phyloP scores from a whole-genome alignment of 1,284 basidiomycete species.

The Trametes pubescens region DNA sequence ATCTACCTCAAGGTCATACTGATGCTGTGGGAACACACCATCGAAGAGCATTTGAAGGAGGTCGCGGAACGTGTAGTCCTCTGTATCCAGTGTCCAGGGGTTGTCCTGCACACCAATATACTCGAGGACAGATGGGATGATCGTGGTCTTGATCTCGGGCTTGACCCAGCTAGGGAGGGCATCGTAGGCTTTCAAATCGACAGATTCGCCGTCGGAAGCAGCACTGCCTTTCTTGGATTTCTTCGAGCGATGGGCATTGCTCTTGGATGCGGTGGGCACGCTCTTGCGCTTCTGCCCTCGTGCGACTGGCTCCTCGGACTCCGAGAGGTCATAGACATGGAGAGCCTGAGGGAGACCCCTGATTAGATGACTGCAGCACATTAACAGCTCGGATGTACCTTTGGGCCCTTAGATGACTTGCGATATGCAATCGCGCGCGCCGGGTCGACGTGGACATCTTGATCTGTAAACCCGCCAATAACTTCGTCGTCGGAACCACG shows the following conservation, averaged over 20 bases:
- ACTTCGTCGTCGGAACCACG: not conserved
- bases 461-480: not conserved
- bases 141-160: not conserved
- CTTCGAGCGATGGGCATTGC: not conserved
- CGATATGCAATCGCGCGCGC: not conserved
- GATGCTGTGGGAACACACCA: not conserved
- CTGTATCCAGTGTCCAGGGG: not conserved
- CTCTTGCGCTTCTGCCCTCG: not conserved
- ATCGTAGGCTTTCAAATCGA: not conserved
- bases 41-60: not conserved
- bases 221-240: not conserved
- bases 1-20: not conserved
- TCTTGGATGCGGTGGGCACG: not conserved
- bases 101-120: not conserved
- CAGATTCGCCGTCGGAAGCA: not conserved
- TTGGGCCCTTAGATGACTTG: not conserved
- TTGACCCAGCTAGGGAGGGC: constrained; percentile 1
- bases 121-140: not conserved
- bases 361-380: not conserved
- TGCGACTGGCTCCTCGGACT: not conserved
- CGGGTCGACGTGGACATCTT: not conserved
- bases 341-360: not conserved
- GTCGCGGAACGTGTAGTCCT: not conserved
- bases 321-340: not conserved
- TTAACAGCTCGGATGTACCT: not conserved